Evolutionary conservation across 345 rosid species (phyloP).

Genomic region (Cardamine occulta): DNA sequence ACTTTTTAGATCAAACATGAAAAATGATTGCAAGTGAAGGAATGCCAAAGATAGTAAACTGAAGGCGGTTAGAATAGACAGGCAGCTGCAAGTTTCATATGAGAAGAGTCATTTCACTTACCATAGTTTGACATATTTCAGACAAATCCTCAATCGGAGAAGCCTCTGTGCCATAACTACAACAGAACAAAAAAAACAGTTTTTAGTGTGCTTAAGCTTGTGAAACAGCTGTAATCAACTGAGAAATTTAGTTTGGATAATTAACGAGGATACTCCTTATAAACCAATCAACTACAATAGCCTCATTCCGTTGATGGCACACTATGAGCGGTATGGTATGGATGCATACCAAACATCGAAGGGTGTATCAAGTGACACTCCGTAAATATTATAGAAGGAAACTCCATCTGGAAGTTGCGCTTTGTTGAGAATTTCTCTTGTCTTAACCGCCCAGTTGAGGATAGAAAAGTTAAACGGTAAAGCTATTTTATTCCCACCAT

Average conservation of each 20-base stretch:
- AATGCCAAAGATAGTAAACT: background rate
- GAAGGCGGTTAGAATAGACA: background rate
- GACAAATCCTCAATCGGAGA: slow-evolving; percentile 76
- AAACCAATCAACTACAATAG: slow-evolving; percentile 1
- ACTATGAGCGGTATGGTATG: background rate
- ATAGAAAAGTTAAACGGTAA: slow-evolving; percentile 75
- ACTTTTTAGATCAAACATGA: background rate
- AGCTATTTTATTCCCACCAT: slow-evolving; percentile 63
- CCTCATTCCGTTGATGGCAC: background rate
- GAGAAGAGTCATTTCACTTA: slow-evolving; percentile 45
- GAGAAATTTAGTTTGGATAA: background rate
- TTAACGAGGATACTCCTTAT: background rate
- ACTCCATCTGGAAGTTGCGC: slow-evolving; percentile 72
- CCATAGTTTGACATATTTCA: slow-evolving; percentile 80
- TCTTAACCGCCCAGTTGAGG: slow-evolving; percentile 71
- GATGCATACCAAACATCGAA: slow-evolving; percentile 78
- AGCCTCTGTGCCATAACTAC: slow-evolving; percentile 82
- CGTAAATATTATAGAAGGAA: slow-evolving; percentile 76
- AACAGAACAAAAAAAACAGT: slow-evolving; percentile 29
- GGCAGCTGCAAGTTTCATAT: background rate
- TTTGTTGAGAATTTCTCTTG: slow-evolving; percentile 63
- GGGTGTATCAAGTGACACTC: slow-evolving; percentile 78
- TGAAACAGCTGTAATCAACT: background rate
- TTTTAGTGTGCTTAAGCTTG: slow-evolving; percentile 11
- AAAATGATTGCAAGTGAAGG: background rate